Conservation (phyloP, 1,139 yeast species). For the Candida gigantensis region DNA sequence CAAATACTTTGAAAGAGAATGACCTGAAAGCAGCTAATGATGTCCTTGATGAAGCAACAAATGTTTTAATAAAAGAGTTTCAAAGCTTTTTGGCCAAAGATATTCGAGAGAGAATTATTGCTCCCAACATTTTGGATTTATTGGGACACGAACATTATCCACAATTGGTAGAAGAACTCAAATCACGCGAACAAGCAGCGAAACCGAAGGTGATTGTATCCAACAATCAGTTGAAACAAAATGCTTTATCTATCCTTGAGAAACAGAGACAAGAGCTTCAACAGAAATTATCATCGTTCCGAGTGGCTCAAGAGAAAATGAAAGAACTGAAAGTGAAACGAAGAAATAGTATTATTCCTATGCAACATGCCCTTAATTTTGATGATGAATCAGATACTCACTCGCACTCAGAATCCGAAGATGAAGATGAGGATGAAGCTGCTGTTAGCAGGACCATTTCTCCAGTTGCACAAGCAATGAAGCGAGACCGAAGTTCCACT, state of each 20-base stretch:
- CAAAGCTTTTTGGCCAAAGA: constrained; percentile 67
- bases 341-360: constrained; percentile 50
- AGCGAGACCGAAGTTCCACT: constrained; percentile 31
- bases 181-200: constrained; percentile 34
- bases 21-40: constrained; percentile 22
- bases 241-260: constrained; percentile 33
- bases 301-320: constrained; percentile 35
- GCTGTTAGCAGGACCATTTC: constrained; percentile 43
- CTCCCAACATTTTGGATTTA: constrained; percentile 66
- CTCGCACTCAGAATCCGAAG: constrained; percentile 1
- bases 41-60: constrained; percentile 58
- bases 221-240: constrained; percentile 20
- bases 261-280: constrained; percentile 23
- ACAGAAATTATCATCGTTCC: constrained; percentile 48
- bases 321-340: constrained; percentile 12
- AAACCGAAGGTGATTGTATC: constrained; percentile 20
- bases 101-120: constrained; percentile 71
- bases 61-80: constrained; percentile 62
- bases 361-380: constrained; percentile 72
- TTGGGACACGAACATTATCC: constrained; percentile 65
- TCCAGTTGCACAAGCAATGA: constrained; percentile 31
- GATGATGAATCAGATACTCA: constrained; percentile 40
- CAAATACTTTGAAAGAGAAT: constrained; percentile 13
- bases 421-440: constrained; percentile 24
- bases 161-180: constrained; percentile 47